Conservation (phyloP, 768 basidiomycete genomes). For the Suillus brevipes region DNA sequence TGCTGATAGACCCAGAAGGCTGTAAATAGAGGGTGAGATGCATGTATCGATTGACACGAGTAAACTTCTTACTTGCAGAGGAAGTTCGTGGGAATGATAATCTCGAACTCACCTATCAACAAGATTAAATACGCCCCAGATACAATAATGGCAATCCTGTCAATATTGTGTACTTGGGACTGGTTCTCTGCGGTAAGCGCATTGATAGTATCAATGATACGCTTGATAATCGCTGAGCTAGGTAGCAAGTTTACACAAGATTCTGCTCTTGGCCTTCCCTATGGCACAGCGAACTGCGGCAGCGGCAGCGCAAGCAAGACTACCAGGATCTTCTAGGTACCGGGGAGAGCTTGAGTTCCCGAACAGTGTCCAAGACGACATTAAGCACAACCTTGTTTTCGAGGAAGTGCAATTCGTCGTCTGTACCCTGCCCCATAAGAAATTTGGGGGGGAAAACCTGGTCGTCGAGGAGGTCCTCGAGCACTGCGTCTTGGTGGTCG, state of each 20-base stretch:
- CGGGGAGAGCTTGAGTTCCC: not conserved
- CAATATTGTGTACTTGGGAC: too few relatives aligned
- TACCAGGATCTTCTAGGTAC: not conserved
- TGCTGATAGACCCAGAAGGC: constrained; percentile 66
- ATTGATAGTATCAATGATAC: too few relatives aligned
- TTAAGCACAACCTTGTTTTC: not conserved
- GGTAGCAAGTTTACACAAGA: too few relatives aligned
- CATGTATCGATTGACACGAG: not conserved
- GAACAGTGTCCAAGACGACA: not conserved
- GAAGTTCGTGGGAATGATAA: constrained; percentile 69
- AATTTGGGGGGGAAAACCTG: not conserved
- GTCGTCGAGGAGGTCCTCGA: not conserved
- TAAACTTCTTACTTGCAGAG: constrained; percentile 61
- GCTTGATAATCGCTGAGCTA: too few relatives aligned
- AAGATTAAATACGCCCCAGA: too few relatives aligned
- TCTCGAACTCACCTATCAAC: constrained; percentile 66
- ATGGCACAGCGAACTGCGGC: not conserved
- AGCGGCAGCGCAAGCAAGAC: not conserved
- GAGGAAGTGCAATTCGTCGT: not conserved
- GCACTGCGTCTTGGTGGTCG: not conserved
- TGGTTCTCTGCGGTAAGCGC: too few relatives aligned
- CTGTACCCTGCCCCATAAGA: not conserved
- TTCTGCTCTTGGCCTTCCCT: not conserved
- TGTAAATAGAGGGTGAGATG: constrained; percentile 23
- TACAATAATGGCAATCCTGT: too few relatives aligned